Evolutionary conservation across 495 filamentous ascomycete genomes (phyloP), one percentile per base, ranked within the genome.

Genomic region (Xylaria sp.): DNA sequence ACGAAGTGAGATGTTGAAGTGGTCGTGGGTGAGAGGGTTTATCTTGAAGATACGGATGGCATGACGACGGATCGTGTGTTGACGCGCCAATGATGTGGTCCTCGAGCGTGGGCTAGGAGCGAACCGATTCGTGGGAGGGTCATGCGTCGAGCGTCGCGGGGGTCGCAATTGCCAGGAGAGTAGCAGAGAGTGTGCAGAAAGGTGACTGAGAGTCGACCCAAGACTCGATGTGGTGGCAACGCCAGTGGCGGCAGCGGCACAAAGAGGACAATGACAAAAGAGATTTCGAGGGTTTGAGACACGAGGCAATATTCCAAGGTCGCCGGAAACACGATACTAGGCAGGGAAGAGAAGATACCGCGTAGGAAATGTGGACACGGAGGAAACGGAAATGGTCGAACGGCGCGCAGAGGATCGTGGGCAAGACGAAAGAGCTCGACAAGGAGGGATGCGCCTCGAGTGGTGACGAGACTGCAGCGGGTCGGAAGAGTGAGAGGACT

Each of bases 1-100:
- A 84, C 83, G 84, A 86, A 85, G 79, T 84, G 78, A 79, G 74
- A 50, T 79, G 78, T 82, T 71, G 78, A 77, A 72, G 80, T 77
- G 78, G 71, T 57, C 73, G 80, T 75, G 75, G 73, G 77, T 78
- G 53, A 71, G 78, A 62, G 59, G 53, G 55, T 73, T 85, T 85
- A 89, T 83, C 81, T 84, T 76, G 78, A 74, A 70, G 78, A 82
- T 80, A 78, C 82, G 85, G 86, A 81, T 85, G 85, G 85, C 88
- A 89, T 89, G 84, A 85, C 87, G 83, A 83, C 84, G 80, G 75
- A 75, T 77, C 80, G 79, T 72, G 76, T 65, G 61, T 72, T 74
- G 79, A 82, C 80, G 83, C 77, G 80, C 44, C 77, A 71, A 75
- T 72, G 72, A 52, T 67, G 37, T 40, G 69, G 61, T 74, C 58